These are phyloP conservation scores for Spergularia azorica DNA, from an alignment of 179 eudicot genomes.

Conservation along the genomic window DNA sequence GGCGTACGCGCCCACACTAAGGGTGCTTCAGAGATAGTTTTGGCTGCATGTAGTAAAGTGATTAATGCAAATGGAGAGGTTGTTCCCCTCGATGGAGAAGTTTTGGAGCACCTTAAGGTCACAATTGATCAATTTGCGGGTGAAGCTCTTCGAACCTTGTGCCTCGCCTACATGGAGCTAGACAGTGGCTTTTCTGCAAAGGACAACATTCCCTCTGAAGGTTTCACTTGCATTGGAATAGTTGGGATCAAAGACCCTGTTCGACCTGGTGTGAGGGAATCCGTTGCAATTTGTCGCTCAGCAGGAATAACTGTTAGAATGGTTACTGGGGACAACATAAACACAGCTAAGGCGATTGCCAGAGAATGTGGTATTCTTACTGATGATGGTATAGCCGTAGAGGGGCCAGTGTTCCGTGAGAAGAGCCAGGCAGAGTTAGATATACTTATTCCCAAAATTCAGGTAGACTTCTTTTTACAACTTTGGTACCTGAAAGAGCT, in stretches of 20 bases:
- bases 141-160: conserved; percentile 85
- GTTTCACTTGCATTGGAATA: conserved; percentile 80
- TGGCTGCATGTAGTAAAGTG: conserved; percentile 78
- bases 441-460: conserved; percentile 77
- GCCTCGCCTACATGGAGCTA: conserved; percentile 77
- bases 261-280: conserved; percentile 89
- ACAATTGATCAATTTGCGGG: conserved; percentile 76
- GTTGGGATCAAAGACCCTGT: conserved; percentile 97
- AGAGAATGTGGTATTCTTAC: conserved; percentile 97
- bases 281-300: conserved; percentile 81
- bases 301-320: conserved; percentile 87
- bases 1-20: conserved; percentile 70
- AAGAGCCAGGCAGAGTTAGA: conserved; percentile 64
- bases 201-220: conserved; percentile 62
- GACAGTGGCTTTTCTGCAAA: conserved; percentile 55
- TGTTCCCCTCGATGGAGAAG: conserved; percentile 60
- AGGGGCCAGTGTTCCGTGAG: conserved; percentile 87
- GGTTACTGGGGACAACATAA: conserved; percentile 96
- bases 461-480: conserved; percentile 41
- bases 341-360: conserved; percentile 95
- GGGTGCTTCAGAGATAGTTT: conserved; percentile 93
- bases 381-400: conserved; percentile 89
- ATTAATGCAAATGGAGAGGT: conserved; percentile 64
- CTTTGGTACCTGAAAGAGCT: not conserved
- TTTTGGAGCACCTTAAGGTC: conserved; percentile 48